Percentiles rank a stretch among this genome's conserved stretches.
These are phyloP conservation scores for Flaveria ramosissima DNA, from an alignment of 129 eudicot species.

Conservation along the genomic window DNA sequence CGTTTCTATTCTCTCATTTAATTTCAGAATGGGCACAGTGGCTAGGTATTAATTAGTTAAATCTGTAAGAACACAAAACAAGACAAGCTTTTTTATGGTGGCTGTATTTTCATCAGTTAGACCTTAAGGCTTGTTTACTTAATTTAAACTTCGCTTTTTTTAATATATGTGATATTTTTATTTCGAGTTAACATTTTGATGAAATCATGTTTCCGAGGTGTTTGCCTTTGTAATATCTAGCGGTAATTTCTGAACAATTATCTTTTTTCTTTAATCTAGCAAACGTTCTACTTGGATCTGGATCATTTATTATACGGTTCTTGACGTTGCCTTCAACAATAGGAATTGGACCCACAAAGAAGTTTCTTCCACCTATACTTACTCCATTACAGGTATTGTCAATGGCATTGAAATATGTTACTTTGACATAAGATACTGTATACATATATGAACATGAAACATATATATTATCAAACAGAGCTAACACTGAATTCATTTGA, in stretches of 20 bases:
- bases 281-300: conserved; percentile 72
- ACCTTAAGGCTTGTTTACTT: conserved; percentile 14
- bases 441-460: neutral
- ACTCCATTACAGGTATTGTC: conserved; percentile 80
- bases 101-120: neutral
- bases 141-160: neutral
- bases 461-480: conserved; percentile 2
- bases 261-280: conserved; percentile 45
- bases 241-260: conserved; percentile 13
- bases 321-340: conserved; percentile 47
- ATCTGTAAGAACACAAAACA: neutral
- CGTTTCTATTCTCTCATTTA: conserved; percentile 68
- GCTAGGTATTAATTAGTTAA: conserved; percentile 51
- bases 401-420: conserved; percentile 15
- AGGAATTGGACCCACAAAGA: conserved; percentile 40
- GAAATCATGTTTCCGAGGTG: neutral
- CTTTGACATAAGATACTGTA: conserved; percentile 2
- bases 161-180: neutral
- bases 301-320: conserved; percentile 71
- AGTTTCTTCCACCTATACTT: conserved; percentile 49
- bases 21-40: conserved; percentile 98
- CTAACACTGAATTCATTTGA: neutral
- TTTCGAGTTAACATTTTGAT: neutral
- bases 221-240: neutral
- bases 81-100: neutral